phyloP scores from a whole-genome alignment of 139 green algal species.

The Chara braunii region DNA sequence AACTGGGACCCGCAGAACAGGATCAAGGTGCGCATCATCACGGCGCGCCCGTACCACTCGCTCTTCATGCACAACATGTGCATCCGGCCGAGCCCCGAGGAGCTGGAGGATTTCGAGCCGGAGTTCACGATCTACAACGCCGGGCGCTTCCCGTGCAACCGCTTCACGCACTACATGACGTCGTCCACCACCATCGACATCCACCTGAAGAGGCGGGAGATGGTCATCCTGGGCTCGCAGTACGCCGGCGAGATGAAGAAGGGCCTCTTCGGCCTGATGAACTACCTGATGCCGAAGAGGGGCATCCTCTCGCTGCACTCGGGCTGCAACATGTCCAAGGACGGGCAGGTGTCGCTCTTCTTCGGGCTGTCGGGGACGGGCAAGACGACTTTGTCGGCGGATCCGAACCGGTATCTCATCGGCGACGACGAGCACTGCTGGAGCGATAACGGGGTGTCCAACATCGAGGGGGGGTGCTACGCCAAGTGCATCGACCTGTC shows the following conservation, averaged over 20 bases:
- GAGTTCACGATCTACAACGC: constrained; percentile 95
- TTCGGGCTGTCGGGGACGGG: constrained; percentile 46
- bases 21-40: constrained; percentile 53
- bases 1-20: constrained; percentile 32
- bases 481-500: constrained; percentile 87
- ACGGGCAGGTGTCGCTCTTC: constrained; percentile 49
- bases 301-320: constrained; percentile 81
- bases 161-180: constrained; percentile 74
- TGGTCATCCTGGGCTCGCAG: constrained; percentile 69
- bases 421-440: constrained; percentile 93
- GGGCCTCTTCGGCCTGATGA: constrained; percentile 75
- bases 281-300: constrained; percentile 82
- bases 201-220: constrained; percentile 46
- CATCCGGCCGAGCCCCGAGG: constrained; percentile 61
- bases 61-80: constrained; percentile 96
- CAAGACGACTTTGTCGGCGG: constrained; percentile 61
- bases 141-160: constrained; percentile 74
- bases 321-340: constrained; percentile 56
- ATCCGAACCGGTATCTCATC: constrained; percentile 71
- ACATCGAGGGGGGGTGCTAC: constrained; percentile 96
- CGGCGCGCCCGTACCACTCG: constrained; percentile 79
- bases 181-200: constrained; percentile 70
- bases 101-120: constrained; percentile 70
- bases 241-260: constrained; percentile 92
- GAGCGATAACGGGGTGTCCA: constrained; percentile 75